Base-by-base conservation (phyloP, 2,329 filamentous ascomycete genomes). In the Clonostachys chloroleuca region DNA sequence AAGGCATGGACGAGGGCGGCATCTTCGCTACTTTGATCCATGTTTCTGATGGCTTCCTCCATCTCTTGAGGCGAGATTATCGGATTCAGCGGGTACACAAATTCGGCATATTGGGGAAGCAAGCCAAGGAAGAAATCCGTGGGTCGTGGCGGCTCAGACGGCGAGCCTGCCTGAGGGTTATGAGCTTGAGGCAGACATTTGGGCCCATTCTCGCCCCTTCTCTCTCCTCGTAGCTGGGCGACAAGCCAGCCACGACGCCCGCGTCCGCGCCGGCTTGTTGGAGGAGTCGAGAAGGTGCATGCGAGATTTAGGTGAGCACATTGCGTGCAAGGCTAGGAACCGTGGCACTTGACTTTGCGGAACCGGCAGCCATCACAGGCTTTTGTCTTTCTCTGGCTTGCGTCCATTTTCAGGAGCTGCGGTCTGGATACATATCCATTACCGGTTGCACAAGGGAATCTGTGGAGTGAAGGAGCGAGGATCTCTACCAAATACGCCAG, bases 361-460 rank as follows among this genome's bases (percentile, higher is more conserved):
- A 68, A 53, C 36, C 66, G 62, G 50, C 66, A 68, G 42, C 63
- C 63, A 49, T 68, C 64, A 52, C 66, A 68, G 47, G 66, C 66
- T 41, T 51, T 68, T 65, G 39, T 44, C 44, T 46, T 49, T 14
- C 47, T 39, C 33, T 24, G 36, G 12, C 37, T 30, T 44, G 46
- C 45, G 14, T 30, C 24, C 24, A 30, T 30, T 10, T 30, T 8
- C 17, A n/a, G 10, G 36, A 6, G 36, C 14, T 4, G 36, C 17
- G 36, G 2, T n/a, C 17, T n/a, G 2, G 4, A 17, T 40, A 13
- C 2, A 17, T 17, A 13, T 13, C 24, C 2, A 10, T 30, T 10
- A 30, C 24, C 10, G 24, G 8, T 30, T 30, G 24, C 24, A 30
- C 8, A 10, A 30, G 24, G 24, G 24, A 30, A 30, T 30, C 4